phyloP scores from a whole-genome alignment of 2,329 filamentous ascomycete genomes.

The Neophaeococcomyces aloes region DNA sequence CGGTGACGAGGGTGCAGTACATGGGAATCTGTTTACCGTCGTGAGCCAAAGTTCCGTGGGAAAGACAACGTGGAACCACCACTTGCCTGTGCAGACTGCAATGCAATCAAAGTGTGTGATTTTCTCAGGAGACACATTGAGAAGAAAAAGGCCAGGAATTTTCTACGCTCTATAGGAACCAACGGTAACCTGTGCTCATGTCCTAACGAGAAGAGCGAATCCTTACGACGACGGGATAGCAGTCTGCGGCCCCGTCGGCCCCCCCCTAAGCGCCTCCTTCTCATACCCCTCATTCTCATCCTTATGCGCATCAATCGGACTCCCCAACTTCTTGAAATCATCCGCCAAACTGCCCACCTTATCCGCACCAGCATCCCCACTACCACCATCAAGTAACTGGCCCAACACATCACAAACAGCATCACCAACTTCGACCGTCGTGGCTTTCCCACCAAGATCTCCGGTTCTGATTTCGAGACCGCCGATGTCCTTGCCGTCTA shows the following conservation, averaged over 20 bases:
- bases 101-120: too few species aligned
- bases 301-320: neutral
- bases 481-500: constrained; percentile 84
- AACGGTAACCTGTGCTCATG: too few species aligned
- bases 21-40: too few species aligned
- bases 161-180: too few species aligned
- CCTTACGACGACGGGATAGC: neutral
- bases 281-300: neutral
- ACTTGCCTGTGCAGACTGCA: too few species aligned
- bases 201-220: too few species aligned
- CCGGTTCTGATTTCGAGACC: constrained; percentile 56
- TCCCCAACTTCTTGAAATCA: neutral
- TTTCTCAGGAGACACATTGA: too few species aligned
- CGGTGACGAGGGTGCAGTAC: too few species aligned
- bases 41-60: too few species aligned
- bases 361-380: neutral
- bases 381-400: constrained; percentile 11
- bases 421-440: constrained; percentile 84
- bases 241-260: neutral
- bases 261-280: neutral
- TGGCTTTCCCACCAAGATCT: constrained; percentile 88
- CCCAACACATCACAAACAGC: constrained; percentile 66
- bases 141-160: too few species aligned
- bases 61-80: too few species aligned
- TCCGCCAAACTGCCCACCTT: neutral